Evolutionary conservation across 108 stramenopile species (phyloP).

Genomic region (Pseudonitzschia delicatissima): DNA sequence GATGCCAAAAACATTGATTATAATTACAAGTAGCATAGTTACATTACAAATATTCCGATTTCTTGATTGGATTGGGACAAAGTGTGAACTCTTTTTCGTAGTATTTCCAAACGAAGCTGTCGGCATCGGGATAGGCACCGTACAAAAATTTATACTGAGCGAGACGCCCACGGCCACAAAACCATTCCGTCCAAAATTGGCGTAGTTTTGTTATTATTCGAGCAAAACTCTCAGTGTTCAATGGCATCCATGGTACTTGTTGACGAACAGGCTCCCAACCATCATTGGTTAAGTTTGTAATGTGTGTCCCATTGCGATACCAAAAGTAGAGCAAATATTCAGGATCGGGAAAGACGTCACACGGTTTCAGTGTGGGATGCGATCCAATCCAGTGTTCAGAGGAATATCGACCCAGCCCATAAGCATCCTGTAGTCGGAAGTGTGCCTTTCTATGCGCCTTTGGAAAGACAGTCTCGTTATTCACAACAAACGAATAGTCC

Average conservation of each 20-base stretch:
- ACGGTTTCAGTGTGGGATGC: background rate
- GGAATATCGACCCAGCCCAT: background rate
- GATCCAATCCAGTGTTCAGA: background rate
- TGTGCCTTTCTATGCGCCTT: background rate
- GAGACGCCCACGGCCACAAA: conserved; percentile 5
- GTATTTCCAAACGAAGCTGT: conserved; percentile 15
- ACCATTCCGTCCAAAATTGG: conserved; percentile 2
- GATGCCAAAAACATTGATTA: too few species aligned
- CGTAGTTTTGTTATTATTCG: too few species aligned
- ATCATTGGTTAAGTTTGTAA: background rate
- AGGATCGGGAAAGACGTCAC: background rate
- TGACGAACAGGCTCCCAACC: background rate
- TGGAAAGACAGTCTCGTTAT: background rate
- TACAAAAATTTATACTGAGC: conserved; percentile 10
- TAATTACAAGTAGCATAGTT: too few species aligned
- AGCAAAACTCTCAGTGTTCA: too few species aligned
- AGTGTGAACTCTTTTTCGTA: conserved; percentile 1
- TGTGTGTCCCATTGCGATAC: too few species aligned
- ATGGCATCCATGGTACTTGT: background rate
- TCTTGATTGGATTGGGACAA: background rate
- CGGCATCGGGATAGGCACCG: too few species aligned
- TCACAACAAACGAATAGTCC: background rate
- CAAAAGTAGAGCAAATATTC: background rate
- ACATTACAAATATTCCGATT: background rate
- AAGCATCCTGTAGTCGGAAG: background rate